Evolutionary conservation across 2,329 filamentous ascomycete genomes (phyloP), one percentile per base, ranked within the genome.

Genomic region (Colletotrichum sp.): DNA sequence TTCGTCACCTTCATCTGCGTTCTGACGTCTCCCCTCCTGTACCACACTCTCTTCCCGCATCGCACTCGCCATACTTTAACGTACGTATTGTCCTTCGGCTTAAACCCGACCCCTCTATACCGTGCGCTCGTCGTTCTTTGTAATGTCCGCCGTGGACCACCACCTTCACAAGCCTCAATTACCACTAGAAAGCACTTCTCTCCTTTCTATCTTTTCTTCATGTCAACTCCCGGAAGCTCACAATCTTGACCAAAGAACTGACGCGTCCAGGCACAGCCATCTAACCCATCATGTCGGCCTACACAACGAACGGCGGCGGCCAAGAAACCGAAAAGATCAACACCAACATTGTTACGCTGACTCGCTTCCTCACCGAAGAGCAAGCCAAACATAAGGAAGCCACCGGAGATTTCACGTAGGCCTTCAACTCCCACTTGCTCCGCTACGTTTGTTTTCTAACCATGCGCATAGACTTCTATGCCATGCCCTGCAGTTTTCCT

Each of bases 401-500:
- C 70, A 98, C 96, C 16, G 97, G 97, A 88, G 97, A 99, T 88
- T 99, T 99, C 88, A 99, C 97, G 95, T 98, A 90, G 77, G 94
- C 87, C 21, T 21, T 59, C 72, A 62, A 57, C 70, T 36, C 26
- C 30, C 34, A 34, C 24, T 57, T 52, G 71, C 72, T 21, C 5
- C 36, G 12, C 44, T 15, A 32, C 13, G 16, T 16, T 55, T 34
- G 12, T 26, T 55, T 59, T 32, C 66, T 78, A 55, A 76, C 59
- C 21, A 21, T 8, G 28, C 16, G 62, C 44, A 69, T 82, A 98
- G 96, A 82, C 92, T 99, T 69, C 92, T 99, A 76, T 98, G 96
- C 90, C 97, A 99, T 85, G 96, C 97, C 76, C 94, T 99, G 76
- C 97, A 99, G 87, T 99, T 99, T 90, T 96, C 97, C 79, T 99